phyloP scores from a whole-genome alignment of 371 early-diverging fungal species.

The Haplosporangium sp. region DNA sequence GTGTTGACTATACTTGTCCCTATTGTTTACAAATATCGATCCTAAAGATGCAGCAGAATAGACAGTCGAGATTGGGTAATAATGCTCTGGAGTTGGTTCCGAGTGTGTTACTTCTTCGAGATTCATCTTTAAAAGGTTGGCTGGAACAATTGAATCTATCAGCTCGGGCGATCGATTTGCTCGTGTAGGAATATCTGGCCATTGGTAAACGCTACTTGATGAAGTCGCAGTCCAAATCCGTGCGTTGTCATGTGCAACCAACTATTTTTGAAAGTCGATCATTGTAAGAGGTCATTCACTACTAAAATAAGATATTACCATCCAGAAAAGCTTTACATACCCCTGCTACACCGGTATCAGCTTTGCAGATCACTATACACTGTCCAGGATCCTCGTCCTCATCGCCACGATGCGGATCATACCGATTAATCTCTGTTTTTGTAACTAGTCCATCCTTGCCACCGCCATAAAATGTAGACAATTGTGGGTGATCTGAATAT shows the following conservation, averaged over 20 bases:
- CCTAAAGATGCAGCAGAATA: conserved; percentile 53
- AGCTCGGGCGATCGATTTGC: conserved; percentile 33
- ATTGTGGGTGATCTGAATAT: conserved; percentile 83
- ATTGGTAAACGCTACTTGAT: conserved; percentile 78
- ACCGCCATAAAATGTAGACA: conserved; percentile 92
- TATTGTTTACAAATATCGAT: conserved; percentile 28
- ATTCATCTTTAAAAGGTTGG: conserved; percentile 51
- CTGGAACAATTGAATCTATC: conserved; percentile 37
- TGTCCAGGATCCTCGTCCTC: conserved; percentile 66
- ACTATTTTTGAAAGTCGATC: conserved; percentile 46
- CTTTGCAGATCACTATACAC: conserved; percentile 89
- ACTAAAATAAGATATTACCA: background rate
- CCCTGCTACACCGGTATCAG: conserved; percentile 84
- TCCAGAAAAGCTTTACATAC: conserved; percentile 50
- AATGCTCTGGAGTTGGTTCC: conserved; percentile 38
- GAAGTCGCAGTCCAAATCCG: conserved; percentile 95
- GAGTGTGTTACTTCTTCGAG: conserved; percentile 35
- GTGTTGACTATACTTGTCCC: conserved; percentile 51
- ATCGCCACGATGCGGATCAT: conserved; percentile 52
- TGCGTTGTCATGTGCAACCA: conserved; percentile 81
- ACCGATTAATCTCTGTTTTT: conserved; percentile 67
- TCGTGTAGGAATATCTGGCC: conserved; percentile 64
- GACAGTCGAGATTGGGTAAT: conserved; percentile 52
- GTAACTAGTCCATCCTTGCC: conserved; percentile 92
- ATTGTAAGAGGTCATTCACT: background rate